Evolutionary conservation across 2,329 filamentous ascomycete species (phyloP).

Genomic region (Diaporthe nobilis): DNA sequence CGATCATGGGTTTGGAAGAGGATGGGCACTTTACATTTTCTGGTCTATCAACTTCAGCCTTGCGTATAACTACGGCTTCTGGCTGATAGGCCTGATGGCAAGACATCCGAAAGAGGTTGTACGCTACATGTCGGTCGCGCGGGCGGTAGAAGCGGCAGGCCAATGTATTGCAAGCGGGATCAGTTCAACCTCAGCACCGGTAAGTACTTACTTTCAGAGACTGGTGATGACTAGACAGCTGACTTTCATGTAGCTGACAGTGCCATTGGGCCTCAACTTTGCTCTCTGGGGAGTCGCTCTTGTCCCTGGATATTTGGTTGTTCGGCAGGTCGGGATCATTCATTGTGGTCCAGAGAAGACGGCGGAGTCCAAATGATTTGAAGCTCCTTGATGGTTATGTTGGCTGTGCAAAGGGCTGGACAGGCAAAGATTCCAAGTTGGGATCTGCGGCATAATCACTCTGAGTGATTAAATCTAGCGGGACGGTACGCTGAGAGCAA

Average conservation of each 20-base stretch:
- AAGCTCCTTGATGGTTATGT: no score
- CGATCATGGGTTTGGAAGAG: slow-evolving; percentile 17
- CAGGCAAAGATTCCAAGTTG: no score
- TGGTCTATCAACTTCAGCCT: slow-evolving; percentile 51
- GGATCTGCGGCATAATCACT: no score
- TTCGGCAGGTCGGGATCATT: slow-evolving; percentile 29
- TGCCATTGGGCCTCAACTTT: slow-evolving; percentile 43
- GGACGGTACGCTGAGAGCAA: no score
- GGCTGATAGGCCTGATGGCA: slow-evolving; percentile 50
- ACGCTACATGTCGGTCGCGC: slow-evolving; percentile 46
- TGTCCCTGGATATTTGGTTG: slow-evolving; percentile 41
- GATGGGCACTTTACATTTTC: slow-evolving; percentile 52
- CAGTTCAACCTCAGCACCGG: slow-evolving; percentile 48
- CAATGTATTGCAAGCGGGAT: slow-evolving; percentile 50
- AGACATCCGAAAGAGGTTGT: slow-evolving; percentile 45
- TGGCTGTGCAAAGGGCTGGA: no score
- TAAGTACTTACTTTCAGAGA: neutral
- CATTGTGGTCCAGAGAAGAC: slow-evolving; percentile 26
- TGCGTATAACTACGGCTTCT: slow-evolving; percentile 53
- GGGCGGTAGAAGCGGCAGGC: slow-evolving; percentile 49
- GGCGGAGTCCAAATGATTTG: neutral
- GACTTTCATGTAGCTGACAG: slow-evolving; percentile 31
- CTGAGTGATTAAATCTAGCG: no score
- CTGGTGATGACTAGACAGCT: neutral
- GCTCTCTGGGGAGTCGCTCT: slow-evolving; percentile 41